These are phyloP conservation scores for Apophysomyces variabilis DNA, from an alignment of 371 early-diverging fungal genomes.

Conservation along the genomic window DNA sequence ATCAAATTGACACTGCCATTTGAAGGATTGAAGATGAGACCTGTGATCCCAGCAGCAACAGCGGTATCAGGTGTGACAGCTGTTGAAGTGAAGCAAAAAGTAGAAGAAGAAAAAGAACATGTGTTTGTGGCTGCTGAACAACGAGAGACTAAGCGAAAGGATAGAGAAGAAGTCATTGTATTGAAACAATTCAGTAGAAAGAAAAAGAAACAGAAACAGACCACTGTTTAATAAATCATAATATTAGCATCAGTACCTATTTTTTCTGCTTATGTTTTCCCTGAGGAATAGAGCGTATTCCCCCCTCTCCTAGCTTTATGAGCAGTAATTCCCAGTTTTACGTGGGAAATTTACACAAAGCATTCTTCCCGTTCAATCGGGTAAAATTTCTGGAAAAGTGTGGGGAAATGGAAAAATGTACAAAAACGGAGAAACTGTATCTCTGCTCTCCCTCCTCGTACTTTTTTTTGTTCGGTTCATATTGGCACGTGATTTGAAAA, in stretches of 20 bases:
- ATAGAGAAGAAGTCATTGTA: slow-evolving; percentile 36
- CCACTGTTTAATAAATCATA: not conserved
- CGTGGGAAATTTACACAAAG: not conserved
- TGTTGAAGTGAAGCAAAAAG: not conserved
- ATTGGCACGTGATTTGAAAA: not conserved
- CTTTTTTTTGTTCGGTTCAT: not conserved
- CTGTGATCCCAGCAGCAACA: not conserved
- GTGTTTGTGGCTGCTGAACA: slow-evolving; percentile 38
- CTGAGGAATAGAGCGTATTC: too few relatives aligned
- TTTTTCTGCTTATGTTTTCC: not conserved
- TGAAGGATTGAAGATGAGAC: slow-evolving; percentile 27
- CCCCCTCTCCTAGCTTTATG: too few relatives aligned
- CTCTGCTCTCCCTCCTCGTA: not conserved
- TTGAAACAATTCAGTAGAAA: slow-evolving; percentile 27
- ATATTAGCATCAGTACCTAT: not conserved
- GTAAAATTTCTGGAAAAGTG: slow-evolving; percentile 4
- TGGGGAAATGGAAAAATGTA: slow-evolving; percentile 5
- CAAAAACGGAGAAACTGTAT: not conserved
- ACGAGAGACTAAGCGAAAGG: slow-evolving; percentile 29
- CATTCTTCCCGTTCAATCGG: not conserved
- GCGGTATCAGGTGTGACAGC: not conserved
- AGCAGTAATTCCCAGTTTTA: too few relatives aligned
- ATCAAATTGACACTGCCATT: slow-evolving; percentile 32
- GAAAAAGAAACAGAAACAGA: slow-evolving; percentile 28
- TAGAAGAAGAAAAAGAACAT: slow-evolving; percentile 24